Base-by-base conservation (phyloP, 1,284 basidiomycete genomes). In the Ganoderma meredithae region DNA sequence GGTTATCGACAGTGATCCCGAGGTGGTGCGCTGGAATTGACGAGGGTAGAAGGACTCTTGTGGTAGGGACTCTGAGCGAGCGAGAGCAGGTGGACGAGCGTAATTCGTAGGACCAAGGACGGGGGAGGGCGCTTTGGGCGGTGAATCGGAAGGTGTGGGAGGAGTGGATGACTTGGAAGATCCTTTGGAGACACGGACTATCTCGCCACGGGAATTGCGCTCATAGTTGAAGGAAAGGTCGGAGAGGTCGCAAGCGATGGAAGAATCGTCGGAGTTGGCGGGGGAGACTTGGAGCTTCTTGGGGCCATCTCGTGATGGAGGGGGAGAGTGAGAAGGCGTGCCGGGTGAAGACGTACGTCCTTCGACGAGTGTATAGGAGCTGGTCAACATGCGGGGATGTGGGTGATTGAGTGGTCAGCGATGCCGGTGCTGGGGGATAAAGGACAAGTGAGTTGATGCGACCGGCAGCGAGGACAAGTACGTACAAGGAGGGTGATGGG, bases 171-270 rank as follows among this genome's bases (percentile, higher is more conserved):
- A 81, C 60, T 76, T 78, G 49, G 78, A 76, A 13, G 79, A 80
- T 39, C 80, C 79, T 71, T 85, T 85, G 47, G 86, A 84, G 44
- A 83, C 73, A 52, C 91, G 88, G 49, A 90, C 82, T 68, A 84
- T 84, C 72, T 91, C 86, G 3, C 90, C 91, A 3, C 86, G 80
- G 6, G 83, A 82, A 76, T 90, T 88, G 61, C 83, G 81, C 68
- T 88, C 84, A 71, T 91, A 93, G 73, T 89, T 87, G 76, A 93
- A 92, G 2, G 90, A 92, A 69, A 92, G 85, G 71, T 92, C 90
- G 71, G 89, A 71, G 8, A 74, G 66, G 56, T 72, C 71, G 66
- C 62, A 69, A 10, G 64, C 63, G 25, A 71, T 58, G 8, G 69
- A 67, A 5, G 72, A 74, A 62, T 76, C 75, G 53, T 76, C 75